Evolutionary conservation across 352 stramenopile species (phyloP), one percentile per base, ranked within the genome.

Genomic region (Phytophthora fragariae): DNA sequence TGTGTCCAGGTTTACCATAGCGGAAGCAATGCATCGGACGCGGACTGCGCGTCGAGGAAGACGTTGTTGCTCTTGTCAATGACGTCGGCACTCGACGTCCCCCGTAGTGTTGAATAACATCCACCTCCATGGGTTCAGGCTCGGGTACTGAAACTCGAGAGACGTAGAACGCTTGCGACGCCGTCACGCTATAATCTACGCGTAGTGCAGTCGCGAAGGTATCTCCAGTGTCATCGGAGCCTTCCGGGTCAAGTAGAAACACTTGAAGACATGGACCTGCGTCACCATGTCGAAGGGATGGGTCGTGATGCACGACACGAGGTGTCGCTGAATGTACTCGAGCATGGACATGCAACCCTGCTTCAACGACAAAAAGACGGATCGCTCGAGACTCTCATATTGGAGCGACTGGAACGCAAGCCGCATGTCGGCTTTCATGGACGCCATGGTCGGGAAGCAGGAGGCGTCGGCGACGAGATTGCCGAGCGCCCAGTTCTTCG

Each of bases 231-330:
- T 65, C 5, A 1, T 6, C 12, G 49, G 59, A 0, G 61, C 37
- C 44, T 73, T 70, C 24, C 55, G 37, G 0, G 68, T 70, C 35
- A 71, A 21, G 19, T 77, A 68, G 53, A 71, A 73, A 24, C 64
- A 63, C 41, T 73, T 49, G 17, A 78, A 73, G 64, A 73, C 62
- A 29, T 68, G 37, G 39, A 77, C 65, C 33, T 80, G 61, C 0
- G 68, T 83, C 17, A 37, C 31, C 70, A 57, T 70, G 56, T 79
- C 62, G 1, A 79, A 19, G 1, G 70, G 35, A 41, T 41, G 35
- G 5, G 35, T 41, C 35, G 35, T 41, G 35, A 41, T 41, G 27
- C 27, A 31, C 27, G 27, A 31, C 27, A 31, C 27, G 27, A 31
- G 27, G 27, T 31, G 27, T 31, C 27, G 27, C 24, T 27, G 24